Base-by-base conservation (phyloP, 73 alveolate species). In the Paramecium biaurelia region DNA sequence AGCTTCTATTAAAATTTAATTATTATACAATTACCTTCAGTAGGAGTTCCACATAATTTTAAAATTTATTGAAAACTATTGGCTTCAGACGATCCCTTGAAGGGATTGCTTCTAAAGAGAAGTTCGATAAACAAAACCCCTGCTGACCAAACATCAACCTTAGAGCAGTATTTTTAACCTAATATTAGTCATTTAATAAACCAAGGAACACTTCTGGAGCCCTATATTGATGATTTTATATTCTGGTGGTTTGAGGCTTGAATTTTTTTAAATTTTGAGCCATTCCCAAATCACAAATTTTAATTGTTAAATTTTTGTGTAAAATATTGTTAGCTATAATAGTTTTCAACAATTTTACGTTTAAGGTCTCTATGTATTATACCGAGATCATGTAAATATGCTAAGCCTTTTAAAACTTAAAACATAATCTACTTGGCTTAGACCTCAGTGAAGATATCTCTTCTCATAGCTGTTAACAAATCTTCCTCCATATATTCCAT, bases 121-220 rank as follows among this genome's bases (percentile, higher is more conserved):
- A 63, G 84, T 32, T 63, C 84, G 24, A 63, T 63, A 63, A 63
- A 63, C 15, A 63, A 32, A 32, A 63, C 84, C 12, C 84, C 84
- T 32, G 84, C 84, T 30, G 84, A 63, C 84, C 84, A 63, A 26
- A 63, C 41, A 63, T 63, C 84, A 30, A 63, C 41, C 45, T 63
- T 63, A 14, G 84, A 30, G 45, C 45, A 26, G 28, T 63, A 63
- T 32, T 30, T 63, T 63, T 63, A 63, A 30, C 84, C 84, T 63
- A 30, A 30, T 30, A 63, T 30, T 63, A 63, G 84, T 63, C 26
- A 30, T 26, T 30, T 63, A 63, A 63, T 32, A 63, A 63, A 63
- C 84, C 84, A 63, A 63, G 84, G 84, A 63, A 63, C 41, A 63
- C 84, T 63, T 63, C 84, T 30, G 84, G 84, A 32, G 84, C 84